phyloP scores from a whole-genome alignment of 208 protist genomes.

The Trypanosoma mega region DNA sequence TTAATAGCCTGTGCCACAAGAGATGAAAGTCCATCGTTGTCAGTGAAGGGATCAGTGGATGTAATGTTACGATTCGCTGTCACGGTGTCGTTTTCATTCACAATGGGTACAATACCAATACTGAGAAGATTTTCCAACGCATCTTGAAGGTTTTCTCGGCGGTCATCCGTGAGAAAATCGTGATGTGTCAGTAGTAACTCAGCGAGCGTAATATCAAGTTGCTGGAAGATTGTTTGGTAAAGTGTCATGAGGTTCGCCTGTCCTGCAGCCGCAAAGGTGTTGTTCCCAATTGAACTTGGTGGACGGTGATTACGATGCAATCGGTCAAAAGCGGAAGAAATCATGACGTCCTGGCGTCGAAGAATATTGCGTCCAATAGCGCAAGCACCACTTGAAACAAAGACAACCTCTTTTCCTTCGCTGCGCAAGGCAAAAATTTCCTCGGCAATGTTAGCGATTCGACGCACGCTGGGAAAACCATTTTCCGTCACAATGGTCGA shows the following conservation, averaged over 20 bases:
- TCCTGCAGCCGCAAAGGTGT: conserved; percentile 49
- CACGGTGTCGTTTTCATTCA: conserved; percentile 82
- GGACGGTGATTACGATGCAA: conserved; percentile 7
- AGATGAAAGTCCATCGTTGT: conserved; percentile 67
- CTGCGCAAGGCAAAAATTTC: conserved; percentile 43
- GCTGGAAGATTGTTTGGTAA: conserved; percentile 51
- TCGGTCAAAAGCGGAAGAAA: conserved; percentile 12
- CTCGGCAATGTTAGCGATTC: conserved; percentile 59
- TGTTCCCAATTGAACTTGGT: conserved; percentile 16
- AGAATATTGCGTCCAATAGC: conserved; percentile 57
- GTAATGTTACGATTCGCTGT: conserved; percentile 14
- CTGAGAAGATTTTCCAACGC: conserved; percentile 49
- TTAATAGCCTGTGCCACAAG: conserved; percentile 42
- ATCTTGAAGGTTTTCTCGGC: conserved; percentile 24
- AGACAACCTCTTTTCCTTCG: conserved; percentile 60
- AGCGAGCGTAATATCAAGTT: conserved; percentile 36
- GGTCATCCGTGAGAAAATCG: conserved; percentile 37
- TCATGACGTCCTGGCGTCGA: conserved; percentile 24
- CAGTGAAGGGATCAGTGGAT: conserved; percentile 25
- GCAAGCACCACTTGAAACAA: conserved; percentile 75
- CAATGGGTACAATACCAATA: conserved; percentile 48
- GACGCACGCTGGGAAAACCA: conserved; percentile 37
- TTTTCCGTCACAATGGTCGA: conserved; percentile 54
- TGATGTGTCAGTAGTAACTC: conserved; percentile 56
- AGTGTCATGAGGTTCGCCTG: conserved; percentile 62